Conservation (phyloP, 345 rosid species). For the Moricandia moricandioides region DNA sequence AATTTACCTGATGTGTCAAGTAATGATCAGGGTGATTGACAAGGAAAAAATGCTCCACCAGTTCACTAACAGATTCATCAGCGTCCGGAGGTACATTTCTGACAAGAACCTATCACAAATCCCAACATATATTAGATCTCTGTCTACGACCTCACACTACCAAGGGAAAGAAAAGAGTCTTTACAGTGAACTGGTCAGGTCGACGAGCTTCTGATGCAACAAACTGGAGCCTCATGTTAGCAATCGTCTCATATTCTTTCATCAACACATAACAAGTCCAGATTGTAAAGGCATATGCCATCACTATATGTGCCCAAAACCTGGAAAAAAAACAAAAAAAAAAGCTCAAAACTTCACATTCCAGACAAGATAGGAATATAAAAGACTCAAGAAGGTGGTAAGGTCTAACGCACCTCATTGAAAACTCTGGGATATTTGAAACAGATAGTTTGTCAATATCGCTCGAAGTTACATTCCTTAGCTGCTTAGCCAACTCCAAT, state of each 20-base stretch:
- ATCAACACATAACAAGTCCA: conserved; percentile 86
- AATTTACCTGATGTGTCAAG: conserved; percentile 60
- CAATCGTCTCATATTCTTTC: conserved; percentile 78
- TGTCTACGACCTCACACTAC: not conserved
- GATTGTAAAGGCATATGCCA: conserved; percentile 84
- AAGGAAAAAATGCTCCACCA: conserved; percentile 78
- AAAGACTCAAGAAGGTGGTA: not conserved
- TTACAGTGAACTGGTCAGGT: conserved; percentile 88
- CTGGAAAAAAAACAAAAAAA: conserved; percentile 37
- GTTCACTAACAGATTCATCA: conserved; percentile 77
- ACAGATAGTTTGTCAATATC: conserved; percentile 88
- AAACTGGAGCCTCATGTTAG: conserved; percentile 84
- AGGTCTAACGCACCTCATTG: conserved; percentile 53
- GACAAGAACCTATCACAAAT: conserved; percentile 65
- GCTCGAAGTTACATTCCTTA: conserved; percentile 65
- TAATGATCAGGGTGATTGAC: conserved; percentile 83
- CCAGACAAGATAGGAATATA: not conserved
- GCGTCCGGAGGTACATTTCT: conserved; percentile 83
- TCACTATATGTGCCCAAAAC: conserved; percentile 80
- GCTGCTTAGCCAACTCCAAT: conserved; percentile 39
- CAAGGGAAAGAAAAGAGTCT: conserved; percentile 20
- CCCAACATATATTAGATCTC: conserved; percentile 10
- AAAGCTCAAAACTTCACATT: conserved; percentile 1
- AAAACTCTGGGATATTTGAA: conserved; percentile 68
- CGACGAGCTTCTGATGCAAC: conserved; percentile 76